These are phyloP conservation scores for Clathrus columnatus DNA, from an alignment of 768 basidiomycete genomes.

Conservation along the genomic window DNA sequence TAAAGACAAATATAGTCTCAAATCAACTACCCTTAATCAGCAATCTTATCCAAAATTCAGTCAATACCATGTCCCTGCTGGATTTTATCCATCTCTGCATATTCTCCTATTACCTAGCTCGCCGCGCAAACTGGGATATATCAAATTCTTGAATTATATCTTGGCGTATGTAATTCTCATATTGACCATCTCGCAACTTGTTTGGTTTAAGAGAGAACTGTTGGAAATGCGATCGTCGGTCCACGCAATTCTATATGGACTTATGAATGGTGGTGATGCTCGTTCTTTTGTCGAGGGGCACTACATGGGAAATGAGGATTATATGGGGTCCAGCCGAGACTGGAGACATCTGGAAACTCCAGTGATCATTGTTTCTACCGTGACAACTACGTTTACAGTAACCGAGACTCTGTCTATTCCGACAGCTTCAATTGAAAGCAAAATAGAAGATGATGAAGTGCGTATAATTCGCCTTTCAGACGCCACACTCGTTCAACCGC, in stretches of 20 bases:
- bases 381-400: not conserved
- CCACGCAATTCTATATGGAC: not conserved
- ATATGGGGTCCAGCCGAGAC: not conserved
- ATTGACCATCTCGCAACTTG: not conserved
- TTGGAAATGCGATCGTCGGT: not conserved
- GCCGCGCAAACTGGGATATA: not conserved
- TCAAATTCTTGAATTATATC: not conserved
- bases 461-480: constrained; percentile 12
- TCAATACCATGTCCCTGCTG: constrained; percentile 29
- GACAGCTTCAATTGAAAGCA: not conserved
- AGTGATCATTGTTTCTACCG: not conserved
- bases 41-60: constrained; percentile 31
- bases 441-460: not conserved
- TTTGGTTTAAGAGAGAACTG: not conserved
- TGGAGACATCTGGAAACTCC: not conserved
- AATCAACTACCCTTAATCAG: constrained; percentile 52
- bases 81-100: constrained; percentile 37
- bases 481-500: constrained; percentile 16
- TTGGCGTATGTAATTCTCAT: not conserved
- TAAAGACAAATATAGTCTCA: constrained; percentile 35
- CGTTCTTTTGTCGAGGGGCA: not conserved
- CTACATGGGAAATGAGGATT: not conserved
- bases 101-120: not conserved
- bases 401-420: not conserved
- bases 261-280: not conserved